Percentiles rank a stretch among this genome's conserved stretches.
phyloP scores from a whole-genome alignment of 2,329 filamentous ascomycete species.

The Aspergillus sp. region DNA sequence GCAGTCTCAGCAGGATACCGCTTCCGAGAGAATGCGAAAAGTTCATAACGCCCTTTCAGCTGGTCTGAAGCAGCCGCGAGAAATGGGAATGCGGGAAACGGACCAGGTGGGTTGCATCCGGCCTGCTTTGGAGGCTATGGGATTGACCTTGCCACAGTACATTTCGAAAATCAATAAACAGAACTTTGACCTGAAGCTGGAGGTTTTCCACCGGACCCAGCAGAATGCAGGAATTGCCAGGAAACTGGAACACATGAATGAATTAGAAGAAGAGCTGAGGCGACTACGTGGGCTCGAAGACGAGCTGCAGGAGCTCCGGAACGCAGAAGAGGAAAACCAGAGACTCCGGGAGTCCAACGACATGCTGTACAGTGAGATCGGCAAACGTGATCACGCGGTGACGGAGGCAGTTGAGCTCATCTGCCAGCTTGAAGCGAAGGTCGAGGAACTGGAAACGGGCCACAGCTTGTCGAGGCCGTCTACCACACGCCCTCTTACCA shows the following conservation, averaged over 20 bases:
- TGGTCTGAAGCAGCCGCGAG: slow-evolving; percentile 25
- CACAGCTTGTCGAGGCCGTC: slow-evolving; percentile 15
- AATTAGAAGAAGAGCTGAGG: slow-evolving; percentile 27
- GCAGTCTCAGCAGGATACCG: slow-evolving; percentile 22
- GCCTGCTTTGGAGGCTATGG: neutral
- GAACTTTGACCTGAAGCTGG: slow-evolving; percentile 36
- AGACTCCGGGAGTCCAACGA: slow-evolving; percentile 29
- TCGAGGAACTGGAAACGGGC: slow-evolving; percentile 23
- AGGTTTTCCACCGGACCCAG: slow-evolving; percentile 32
- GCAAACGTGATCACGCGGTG: slow-evolving; percentile 33
- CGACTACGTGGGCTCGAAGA: slow-evolving; percentile 21
- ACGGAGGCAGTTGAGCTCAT: slow-evolving; percentile 36
- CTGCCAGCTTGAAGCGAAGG: slow-evolving; percentile 33
- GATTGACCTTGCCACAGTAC: slow-evolving; percentile 23
- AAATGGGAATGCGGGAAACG: slow-evolving; percentile 36
- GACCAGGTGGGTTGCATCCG: slow-evolving; percentile 24
- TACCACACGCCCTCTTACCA: slow-evolving; percentile 16
- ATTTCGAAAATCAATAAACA: slow-evolving; percentile 36
- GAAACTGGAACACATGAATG: slow-evolving; percentile 29
- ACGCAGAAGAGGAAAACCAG: slow-evolving; percentile 27
- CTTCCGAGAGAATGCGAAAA: slow-evolving; percentile 28
- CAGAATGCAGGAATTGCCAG: slow-evolving; percentile 27
- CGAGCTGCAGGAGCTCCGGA: slow-evolving; percentile 29
- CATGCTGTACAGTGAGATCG: slow-evolving; percentile 27
- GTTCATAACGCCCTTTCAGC: slow-evolving; percentile 19